Conservation (phyloP, 2,329 filamentous ascomycete genomes). For the Pestalotiopsis sp. region DNA sequence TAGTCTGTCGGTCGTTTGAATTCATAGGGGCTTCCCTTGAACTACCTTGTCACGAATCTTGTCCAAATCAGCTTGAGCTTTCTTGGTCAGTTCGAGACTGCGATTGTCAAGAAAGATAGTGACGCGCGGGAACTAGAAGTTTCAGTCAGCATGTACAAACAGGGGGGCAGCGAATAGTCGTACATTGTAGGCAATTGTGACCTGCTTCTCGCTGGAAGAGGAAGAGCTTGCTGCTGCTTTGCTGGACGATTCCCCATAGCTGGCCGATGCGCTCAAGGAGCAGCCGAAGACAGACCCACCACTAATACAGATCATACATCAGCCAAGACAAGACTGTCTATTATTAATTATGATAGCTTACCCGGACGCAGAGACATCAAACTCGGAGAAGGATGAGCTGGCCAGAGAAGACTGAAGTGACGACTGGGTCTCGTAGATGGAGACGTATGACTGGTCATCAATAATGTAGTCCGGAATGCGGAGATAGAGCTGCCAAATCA, state of each 20-base stretch:
- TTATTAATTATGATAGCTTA: background rate
- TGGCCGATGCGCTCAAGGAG: background rate
- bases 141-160: background rate
- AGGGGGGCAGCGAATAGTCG: too few relatives aligned
- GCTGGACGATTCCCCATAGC: background rate
- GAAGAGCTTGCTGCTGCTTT: background rate
- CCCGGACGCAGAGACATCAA: background rate
- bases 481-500: background rate
- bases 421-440: background rate
- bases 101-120: background rate
- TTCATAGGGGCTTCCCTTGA: too few relatives aligned
- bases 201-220: background rate
- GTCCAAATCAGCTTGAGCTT: background rate
- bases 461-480: conserved; percentile 4
- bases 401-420: background rate
- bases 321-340: background rate
- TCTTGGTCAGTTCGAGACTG: background rate
- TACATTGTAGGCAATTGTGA: conserved; percentile 4
- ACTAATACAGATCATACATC: background rate
- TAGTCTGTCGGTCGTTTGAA: too few relatives aligned
- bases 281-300: background rate
- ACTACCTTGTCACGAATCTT: background rate
- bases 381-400: background rate
- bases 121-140: background rate
- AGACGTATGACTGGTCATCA: conserved; percentile 6